Conservation (phyloP, 2,329 filamentous ascomycete genomes). For the Penicillium sp. region DNA sequence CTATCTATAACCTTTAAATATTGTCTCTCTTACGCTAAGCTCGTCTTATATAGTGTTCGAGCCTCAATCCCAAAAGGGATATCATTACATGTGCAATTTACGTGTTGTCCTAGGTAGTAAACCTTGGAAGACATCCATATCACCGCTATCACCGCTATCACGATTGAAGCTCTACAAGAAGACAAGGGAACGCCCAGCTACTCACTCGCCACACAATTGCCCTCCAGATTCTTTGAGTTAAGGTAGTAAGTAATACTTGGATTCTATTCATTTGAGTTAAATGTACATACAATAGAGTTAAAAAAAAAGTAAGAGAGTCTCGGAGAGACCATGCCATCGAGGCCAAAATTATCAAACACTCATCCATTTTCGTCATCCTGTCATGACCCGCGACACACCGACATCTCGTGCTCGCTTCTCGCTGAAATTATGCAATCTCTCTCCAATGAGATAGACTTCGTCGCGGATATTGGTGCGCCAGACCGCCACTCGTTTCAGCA, state of each 20-base stretch:
- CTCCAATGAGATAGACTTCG: conserved; percentile 94
- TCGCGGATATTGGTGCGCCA: conserved; percentile 85
- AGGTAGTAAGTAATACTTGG: not conserved
- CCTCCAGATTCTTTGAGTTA: no score
- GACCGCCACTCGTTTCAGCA: conserved; percentile 59
- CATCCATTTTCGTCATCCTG: conserved; percentile 24
- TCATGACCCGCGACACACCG: conserved; percentile 41
- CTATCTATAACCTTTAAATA: no score
- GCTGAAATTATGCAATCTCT: conserved; percentile 91
- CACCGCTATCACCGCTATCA: no score
- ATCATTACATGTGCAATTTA: no score
- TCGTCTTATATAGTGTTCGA: no score
- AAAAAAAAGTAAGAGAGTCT: not conserved
- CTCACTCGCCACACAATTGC: no score
- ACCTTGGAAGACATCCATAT: no score
- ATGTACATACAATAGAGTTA: not conserved
- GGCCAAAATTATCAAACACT: not conserved
- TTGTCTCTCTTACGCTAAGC: no score
- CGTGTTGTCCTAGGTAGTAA: no score
- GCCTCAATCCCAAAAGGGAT: no score
- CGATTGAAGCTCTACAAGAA: no score
- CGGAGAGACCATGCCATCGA: not conserved
- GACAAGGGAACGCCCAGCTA: no score
- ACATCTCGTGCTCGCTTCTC: conserved; percentile 50
- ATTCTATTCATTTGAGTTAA: conserved; percentile 1